Evolutionary conservation across 768 basidiomycete genomes (phyloP).

Genomic region (Kwoniella sp.): DNA sequence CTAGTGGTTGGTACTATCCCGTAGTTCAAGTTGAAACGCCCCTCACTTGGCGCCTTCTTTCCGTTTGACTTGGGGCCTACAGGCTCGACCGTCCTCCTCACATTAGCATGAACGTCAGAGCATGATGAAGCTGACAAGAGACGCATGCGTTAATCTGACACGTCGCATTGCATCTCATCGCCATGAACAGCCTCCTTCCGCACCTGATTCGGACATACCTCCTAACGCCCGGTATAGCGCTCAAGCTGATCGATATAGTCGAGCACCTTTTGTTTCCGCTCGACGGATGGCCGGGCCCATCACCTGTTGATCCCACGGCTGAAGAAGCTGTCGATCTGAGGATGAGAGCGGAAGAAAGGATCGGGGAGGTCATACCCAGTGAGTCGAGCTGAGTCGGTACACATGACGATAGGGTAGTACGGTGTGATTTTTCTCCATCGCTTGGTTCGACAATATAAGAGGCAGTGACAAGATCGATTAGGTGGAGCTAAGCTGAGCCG

Average conservation of each 20-base stretch:
- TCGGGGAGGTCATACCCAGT: slow-evolving; percentile 60
- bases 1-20: too few species aligned
- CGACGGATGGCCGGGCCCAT: slow-evolving; percentile 74
- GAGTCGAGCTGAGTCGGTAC: too few species aligned
- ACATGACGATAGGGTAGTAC: too few species aligned
- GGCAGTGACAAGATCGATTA: background rate
- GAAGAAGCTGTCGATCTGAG: slow-evolving; percentile 73
- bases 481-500: background rate
- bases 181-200: slow-evolving; percentile 73
- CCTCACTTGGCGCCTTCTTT: too few species aligned
- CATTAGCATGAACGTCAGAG: too few species aligned
- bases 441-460: background rate
- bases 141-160: too few species aligned
- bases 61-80: too few species aligned
- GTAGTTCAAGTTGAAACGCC: too few species aligned
- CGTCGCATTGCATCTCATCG: too few species aligned
- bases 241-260: slow-evolving; percentile 62
- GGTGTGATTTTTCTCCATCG: background rate
- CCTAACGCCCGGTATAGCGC: slow-evolving; percentile 63
- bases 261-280: slow-evolving; percentile 77
- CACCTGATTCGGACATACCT: slow-evolving; percentile 66
- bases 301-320: slow-evolving; percentile 71
- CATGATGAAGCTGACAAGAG: too few species aligned
- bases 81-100: too few species aligned
- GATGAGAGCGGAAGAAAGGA: slow-evolving; percentile 56